These are phyloP conservation scores for Candida jianshihensis DNA, from an alignment of 805 yeast species.

Conservation along the genomic window DNA sequence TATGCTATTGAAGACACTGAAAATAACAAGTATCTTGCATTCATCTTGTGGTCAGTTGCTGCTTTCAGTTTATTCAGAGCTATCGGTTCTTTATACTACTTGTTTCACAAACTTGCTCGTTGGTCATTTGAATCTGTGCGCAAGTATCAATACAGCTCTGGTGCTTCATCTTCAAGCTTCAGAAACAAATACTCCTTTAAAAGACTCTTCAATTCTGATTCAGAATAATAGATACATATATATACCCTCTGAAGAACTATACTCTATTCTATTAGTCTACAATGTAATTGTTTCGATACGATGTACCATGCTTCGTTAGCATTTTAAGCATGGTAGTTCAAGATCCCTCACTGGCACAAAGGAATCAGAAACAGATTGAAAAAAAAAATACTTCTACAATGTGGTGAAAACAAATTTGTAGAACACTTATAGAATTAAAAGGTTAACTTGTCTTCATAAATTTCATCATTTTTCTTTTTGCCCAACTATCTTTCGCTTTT, in stretches of 20 bases:
- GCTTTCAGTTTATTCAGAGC: constrained; percentile 77
- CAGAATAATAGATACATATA: background rate
- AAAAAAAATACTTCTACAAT: background rate
- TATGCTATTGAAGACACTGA: constrained; percentile 59
- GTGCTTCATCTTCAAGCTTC: constrained; percentile 15
- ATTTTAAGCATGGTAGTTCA: background rate
- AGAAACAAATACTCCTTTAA: constrained; percentile 5
- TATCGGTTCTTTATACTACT: constrained; percentile 68
- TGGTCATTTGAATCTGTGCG: constrained; percentile 32
- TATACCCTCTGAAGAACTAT: background rate
- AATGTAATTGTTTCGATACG: too few species aligned
- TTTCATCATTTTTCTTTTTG: background rate
- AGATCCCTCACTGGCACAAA: background rate
- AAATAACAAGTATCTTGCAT: constrained; percentile 69
- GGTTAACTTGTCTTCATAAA: background rate
- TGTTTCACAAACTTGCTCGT: constrained; percentile 36
- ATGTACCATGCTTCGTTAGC: too few species aligned
- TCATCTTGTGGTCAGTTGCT: constrained; percentile 91
- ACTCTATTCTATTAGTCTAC: background rate
- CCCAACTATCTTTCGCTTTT: too few species aligned
- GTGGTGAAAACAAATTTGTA: too few species aligned
- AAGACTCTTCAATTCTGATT: constrained; percentile 7
- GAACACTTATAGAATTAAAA: too few species aligned
- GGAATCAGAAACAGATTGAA: background rate
- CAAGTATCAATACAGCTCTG: constrained; percentile 28